Conservation (phyloP, 148 eudicot genomes). For the Fagopyrum homotropicum region DNA sequence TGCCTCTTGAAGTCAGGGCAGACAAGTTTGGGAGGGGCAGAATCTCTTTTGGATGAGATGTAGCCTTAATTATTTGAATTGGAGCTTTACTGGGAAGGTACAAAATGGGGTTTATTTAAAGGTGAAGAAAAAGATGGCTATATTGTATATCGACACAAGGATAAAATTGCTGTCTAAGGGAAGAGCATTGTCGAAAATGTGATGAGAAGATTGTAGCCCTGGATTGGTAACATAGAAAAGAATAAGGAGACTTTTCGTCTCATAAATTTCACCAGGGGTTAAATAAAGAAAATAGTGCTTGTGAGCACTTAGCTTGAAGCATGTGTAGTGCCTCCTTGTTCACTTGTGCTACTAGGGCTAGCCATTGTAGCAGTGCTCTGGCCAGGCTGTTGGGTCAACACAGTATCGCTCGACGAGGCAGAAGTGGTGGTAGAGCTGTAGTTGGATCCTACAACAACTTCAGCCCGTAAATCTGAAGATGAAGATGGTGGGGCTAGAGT, state of each 20-base stretch:
- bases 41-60: conserved; percentile 12
- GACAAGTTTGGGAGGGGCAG: background rate
- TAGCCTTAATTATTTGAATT: background rate
- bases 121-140: conserved; percentile 12
- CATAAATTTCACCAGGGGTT: background rate
- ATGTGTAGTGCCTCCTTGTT: background rate
- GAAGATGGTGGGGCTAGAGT: conserved; percentile 86
- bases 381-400: conserved; percentile 27
- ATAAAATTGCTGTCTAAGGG: background rate
- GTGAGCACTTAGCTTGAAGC: background rate
- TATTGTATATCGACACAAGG: conserved; percentile 6
- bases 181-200: background rate
- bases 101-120: conserved; percentile 8
- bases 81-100: conserved; percentile 1
- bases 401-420: background rate
- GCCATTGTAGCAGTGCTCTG: conserved; percentile 16
- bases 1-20: background rate
- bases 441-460: conserved; percentile 35
- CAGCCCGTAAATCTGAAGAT: conserved; percentile 65
- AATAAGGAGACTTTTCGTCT: background rate
- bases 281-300: background rate
- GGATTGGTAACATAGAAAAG: background rate
- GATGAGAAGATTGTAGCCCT: conserved; percentile 8
- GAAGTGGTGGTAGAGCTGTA: conserved; percentile 19
- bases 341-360: conserved; percentile 5